These are phyloP conservation scores for Corinectria fuckeliana DNA, from an alignment of 2,329 filamentous ascomycete genomes.

Conservation along the genomic window DNA sequence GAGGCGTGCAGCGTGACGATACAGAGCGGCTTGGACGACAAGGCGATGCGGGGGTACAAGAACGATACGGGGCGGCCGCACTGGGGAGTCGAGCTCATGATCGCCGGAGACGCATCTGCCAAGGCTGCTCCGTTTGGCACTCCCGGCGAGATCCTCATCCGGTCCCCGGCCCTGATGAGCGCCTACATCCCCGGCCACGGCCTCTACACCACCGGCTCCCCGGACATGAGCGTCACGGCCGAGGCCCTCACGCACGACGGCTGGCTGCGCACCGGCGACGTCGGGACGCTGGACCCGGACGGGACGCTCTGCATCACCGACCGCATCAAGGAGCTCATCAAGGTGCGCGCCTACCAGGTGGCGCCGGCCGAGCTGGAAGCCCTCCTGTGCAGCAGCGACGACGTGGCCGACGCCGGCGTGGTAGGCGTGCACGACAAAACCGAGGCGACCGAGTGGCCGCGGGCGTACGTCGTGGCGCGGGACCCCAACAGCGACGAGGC, in stretches of 20 bases:
- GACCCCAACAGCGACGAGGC: conserved; percentile 37
- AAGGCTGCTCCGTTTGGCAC: conserved; percentile 52
- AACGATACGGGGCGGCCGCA: conserved; percentile 72
- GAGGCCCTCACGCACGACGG: conserved; percentile 58
- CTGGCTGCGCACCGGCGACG: conserved; percentile 76
- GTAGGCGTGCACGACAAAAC: conserved; percentile 62
- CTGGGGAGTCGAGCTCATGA: conserved; percentile 69
- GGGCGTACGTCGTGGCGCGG: conserved; percentile 64
- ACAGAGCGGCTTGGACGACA: conserved; percentile 61
- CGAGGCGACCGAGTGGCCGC: conserved; percentile 67
- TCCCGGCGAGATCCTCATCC: conserved; percentile 70
- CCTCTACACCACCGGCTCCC: conserved; percentile 16
- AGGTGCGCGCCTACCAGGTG: conserved; percentile 66
- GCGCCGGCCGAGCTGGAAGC: conserved; percentile 59
- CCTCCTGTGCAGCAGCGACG: conserved; percentile 44
- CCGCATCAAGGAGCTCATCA: conserved; percentile 72
- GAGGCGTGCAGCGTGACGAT: conserved; percentile 71
- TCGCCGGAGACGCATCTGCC: conserved; percentile 53
- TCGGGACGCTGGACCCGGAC: conserved; percentile 63
- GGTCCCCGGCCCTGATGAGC: conserved; percentile 68
- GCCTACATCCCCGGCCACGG: conserved; percentile 70
- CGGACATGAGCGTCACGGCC: conserved; percentile 47
- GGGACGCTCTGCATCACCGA: conserved; percentile 72
- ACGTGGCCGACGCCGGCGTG: conserved; percentile 69
- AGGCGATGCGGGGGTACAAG: conserved; percentile 50